Base-by-base conservation (phyloP, 208 protist genomes). In the Novymonas esmeraldas region DNA sequence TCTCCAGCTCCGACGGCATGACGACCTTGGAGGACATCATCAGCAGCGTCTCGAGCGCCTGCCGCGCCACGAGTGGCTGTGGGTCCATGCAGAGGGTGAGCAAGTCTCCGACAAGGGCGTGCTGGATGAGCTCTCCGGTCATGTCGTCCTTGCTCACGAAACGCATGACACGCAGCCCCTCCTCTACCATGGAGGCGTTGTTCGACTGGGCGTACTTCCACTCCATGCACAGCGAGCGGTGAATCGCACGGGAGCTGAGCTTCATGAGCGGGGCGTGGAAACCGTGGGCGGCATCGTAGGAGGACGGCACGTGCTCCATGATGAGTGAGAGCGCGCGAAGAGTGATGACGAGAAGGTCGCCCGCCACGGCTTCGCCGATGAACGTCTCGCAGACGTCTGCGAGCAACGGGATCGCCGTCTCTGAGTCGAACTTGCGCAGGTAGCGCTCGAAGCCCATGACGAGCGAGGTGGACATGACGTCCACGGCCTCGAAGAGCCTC, bases 391-490 rank as follows among this genome's bases (percentile, higher is more conserved):
- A 75, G 61, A 95, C 81, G 26, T 74, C 57, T 1, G 81, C 39
- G 11, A 95, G 63, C 16, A 87, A 55, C 5, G 84, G 73, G 26
- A 95, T 77, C 0, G 77, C 87, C 0, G 39, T 42, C 0, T 54
- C 54, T 6, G 83, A 70, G n/a, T 96, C 82, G 60, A 96, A 96
- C 3, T 72, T 75, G 34, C 89, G 84, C 48, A 96, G 58, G 59
- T 96, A 96, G 31, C 31, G 18, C 66, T 96, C 92, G 6, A 84
- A 70, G 11, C 92, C 92, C 89, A 96, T 96, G 0, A 95, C 84
- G 5, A 96, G 82, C 1, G 85, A 87, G 28, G 84, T 82, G 51
- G 81, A 87, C 45, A 96, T 76, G 1, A 14, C 65, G 13, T 78
- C 73, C 1, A 96, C 64, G 2, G 76, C 64, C 18, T 84, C 81